Percentiles rank a stretch among this genome's conserved stretches.
These are phyloP conservation scores for Chamaecyparis obtusa DNA, from an alignment of 75 land plant species.

Conservation along the genomic window DNA sequence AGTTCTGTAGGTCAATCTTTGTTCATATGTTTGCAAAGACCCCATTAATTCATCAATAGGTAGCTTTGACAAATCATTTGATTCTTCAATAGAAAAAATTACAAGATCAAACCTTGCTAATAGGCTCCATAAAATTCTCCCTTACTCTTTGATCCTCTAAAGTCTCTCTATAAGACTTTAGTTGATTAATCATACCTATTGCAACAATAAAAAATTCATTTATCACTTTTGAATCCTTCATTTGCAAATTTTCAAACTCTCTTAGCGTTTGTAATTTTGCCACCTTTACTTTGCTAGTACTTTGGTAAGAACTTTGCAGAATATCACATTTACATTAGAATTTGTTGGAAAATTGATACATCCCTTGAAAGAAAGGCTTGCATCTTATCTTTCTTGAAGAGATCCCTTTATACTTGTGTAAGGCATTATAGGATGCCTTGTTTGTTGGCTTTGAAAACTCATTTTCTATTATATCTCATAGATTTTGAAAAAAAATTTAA, in stretches of 20 bases:
- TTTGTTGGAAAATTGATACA: constrained; percentile 23
- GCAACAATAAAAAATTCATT: constrained; percentile 12
- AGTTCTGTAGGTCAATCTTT: background rate
- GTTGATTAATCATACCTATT: constrained; percentile 9
- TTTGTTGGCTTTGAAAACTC: constrained; percentile 1
- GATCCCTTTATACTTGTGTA: constrained; percentile 1
- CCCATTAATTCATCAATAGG: background rate
- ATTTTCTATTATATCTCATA: background rate
- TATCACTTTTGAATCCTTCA: constrained; percentile 21
- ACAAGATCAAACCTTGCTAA: background rate
- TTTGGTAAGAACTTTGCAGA: constrained; percentile 11
- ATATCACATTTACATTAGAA: no score
- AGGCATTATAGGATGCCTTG: background rate
- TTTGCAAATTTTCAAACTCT: constrained; percentile 19
- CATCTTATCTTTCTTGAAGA: constrained; percentile 10
- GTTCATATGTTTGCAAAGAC: background rate
- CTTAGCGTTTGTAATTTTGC: constrained; percentile 14
- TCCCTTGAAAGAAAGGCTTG: constrained; percentile 25
- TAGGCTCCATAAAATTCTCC: background rate
- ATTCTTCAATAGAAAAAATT: background rate
- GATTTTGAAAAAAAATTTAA: background rate
- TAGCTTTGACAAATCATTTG: background rate
- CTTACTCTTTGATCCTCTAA: background rate
- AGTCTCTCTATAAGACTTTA: constrained; percentile 19
- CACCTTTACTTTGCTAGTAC: constrained; percentile 15